phyloP scores from a whole-genome alignment of 768 basidiomycete genomes.

The Amanita pseudoporphyria region DNA sequence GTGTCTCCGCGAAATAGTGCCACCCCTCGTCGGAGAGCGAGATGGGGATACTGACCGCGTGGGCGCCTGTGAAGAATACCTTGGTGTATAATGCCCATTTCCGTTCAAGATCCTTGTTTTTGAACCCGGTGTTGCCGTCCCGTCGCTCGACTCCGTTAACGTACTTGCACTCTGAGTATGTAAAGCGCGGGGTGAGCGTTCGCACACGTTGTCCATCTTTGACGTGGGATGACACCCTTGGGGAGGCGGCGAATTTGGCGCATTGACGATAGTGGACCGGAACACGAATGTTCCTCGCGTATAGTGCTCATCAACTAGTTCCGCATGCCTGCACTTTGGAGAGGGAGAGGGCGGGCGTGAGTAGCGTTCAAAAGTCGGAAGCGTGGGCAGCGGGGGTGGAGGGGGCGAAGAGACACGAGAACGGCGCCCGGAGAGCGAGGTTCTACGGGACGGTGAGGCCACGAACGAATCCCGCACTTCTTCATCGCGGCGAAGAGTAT shows the following conservation, averaged over 20 bases:
- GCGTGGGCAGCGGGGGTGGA: conserved; percentile 8
- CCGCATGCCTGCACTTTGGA: conserved; percentile 5
- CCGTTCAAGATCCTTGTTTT: background rate
- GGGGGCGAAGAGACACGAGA: conserved; percentile 11
- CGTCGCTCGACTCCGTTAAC: background rate
- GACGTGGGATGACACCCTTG: background rate
- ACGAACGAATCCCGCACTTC: conserved; percentile 15
- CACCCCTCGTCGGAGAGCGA: background rate
- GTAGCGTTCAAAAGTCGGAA: background rate
- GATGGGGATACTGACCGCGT: conserved; percentile 3
- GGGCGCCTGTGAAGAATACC: background rate
- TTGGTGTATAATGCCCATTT: conserved; percentile 1
- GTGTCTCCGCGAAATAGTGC: background rate
- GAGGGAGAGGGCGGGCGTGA: conserved; percentile 9
- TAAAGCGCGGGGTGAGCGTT: background rate
- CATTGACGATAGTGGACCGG: conserved; percentile 20
- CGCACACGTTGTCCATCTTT: background rate
- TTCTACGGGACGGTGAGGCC: background rate
- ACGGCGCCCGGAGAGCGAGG: background rate
- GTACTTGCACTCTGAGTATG: background rate
- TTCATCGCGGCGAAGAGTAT: conserved; percentile 43
- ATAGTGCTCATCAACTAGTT: conserved; percentile 12
- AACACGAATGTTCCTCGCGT: conserved; percentile 21
- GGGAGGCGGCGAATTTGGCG: background rate
- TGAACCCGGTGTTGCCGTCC: background rate